These are phyloP conservation scores for Fragaria iinumae DNA, from an alignment of 306 rosid species.

Conservation along the genomic window DNA sequence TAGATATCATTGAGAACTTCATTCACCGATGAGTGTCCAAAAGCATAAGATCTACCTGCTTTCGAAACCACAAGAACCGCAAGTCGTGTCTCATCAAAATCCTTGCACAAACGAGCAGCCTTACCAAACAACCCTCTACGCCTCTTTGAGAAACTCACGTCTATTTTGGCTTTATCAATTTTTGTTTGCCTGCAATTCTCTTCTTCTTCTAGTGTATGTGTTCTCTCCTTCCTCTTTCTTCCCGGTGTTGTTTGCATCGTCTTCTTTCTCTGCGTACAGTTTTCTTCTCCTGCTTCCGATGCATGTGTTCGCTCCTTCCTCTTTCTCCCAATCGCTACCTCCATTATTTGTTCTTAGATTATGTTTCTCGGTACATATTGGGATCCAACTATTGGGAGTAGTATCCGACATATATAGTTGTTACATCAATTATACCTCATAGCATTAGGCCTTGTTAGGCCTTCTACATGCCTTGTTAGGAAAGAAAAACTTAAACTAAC, in stretches of 20 bases:
- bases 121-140: neutral
- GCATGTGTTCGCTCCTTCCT: neutral
- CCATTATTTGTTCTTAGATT: neutral
- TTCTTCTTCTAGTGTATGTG: neutral
- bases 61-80: neutral
- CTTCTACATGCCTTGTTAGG: neutral
- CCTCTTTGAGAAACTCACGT: conserved; percentile 3
- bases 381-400: neutral
- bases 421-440: neutral
- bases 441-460: neutral
- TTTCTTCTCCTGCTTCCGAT: neutral
- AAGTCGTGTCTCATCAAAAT: neutral
- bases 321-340: neutral
- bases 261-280: neutral
- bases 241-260: neutral
- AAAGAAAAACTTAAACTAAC: too few species aligned
- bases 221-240: neutral
- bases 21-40: neutral
- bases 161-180: neutral
- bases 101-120: neutral
- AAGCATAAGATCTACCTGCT: neutral
- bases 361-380: neutral
- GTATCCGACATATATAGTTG: neutral
- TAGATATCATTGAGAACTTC: neutral
- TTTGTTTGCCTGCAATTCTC: neutral